Percentiles rank a stretch among this genome's conserved stretches.
Conservation (phyloP, 1,284 basidiomycete genomes). For the Pyrrhoderma noxium region DNA sequence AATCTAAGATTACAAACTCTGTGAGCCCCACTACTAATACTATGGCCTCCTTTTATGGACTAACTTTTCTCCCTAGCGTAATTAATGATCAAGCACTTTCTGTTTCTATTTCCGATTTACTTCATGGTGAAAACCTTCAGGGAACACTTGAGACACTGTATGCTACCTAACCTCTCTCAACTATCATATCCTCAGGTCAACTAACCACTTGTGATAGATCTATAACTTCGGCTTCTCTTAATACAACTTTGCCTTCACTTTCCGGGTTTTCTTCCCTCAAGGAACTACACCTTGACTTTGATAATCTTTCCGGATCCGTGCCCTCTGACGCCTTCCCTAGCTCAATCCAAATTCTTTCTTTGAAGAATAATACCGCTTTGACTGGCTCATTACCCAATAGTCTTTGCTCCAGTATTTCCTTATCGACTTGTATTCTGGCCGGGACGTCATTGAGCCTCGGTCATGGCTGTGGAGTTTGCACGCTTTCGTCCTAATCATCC, state of each 20-base stretch:
- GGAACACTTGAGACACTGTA: slow-evolving; percentile 33
- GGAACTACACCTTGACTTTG: slow-evolving; percentile 28
- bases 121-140: slow-evolving; percentile 30
- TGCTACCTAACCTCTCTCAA: slow-evolving; percentile 24
- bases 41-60: background rate
- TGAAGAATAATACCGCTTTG: slow-evolving; percentile 27
- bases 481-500: slow-evolving; percentile 1
- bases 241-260: no score
- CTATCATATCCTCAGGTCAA: background rate
- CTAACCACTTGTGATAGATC: no score
- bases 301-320: slow-evolving; percentile 29
- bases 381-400: slow-evolving; percentile 23
- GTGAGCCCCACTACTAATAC: slow-evolving; percentile 27
- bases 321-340: slow-evolving; percentile 24
- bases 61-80: slow-evolving; percentile 23
- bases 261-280: slow-evolving; percentile 16
- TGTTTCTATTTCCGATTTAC: slow-evolving; percentile 28
- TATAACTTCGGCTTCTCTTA: no score
- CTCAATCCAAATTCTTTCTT: slow-evolving; percentile 26
- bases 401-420: slow-evolving; percentile 18
- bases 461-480: slow-evolving; percentile 20
- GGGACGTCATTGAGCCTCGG: slow-evolving; percentile 17
- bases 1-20: slow-evolving; percentile 32
- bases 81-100: slow-evolving; percentile 30
- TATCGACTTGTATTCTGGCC: slow-evolving; percentile 21